These are phyloP conservation scores for Ophiocordyceps polyrhachis-furcata DNA, from an alignment of 2,329 filamentous ascomycete species.

Conservation along the genomic window DNA sequence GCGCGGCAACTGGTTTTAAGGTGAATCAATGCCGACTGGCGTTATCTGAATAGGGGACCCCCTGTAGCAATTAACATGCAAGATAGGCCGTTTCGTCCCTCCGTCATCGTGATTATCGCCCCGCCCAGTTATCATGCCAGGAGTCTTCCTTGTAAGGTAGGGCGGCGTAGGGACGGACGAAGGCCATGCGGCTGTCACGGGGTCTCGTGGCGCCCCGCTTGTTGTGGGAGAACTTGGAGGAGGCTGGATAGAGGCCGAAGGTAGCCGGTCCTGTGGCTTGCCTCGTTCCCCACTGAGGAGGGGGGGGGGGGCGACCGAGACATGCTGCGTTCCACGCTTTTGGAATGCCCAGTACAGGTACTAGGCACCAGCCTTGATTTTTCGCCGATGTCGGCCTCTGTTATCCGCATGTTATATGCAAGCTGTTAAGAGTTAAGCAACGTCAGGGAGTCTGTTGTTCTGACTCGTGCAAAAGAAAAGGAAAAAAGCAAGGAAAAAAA, in stretches of 20 bases:
- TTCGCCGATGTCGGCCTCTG: not conserved
- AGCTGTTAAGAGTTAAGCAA: not conserved
- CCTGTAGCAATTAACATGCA: not conserved
- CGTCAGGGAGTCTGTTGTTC: not conserved
- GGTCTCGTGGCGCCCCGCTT: constrained; percentile 8
- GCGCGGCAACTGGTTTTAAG: not conserved
- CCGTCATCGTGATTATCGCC: not conserved
- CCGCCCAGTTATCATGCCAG: not conserved
- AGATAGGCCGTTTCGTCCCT: not conserved
- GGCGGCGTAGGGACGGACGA: not conserved
- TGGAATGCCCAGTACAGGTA: constrained; percentile 6
- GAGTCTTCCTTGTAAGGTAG: not conserved
- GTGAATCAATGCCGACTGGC: not conserved
- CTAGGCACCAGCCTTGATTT: not conserved
- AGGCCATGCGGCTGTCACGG: constrained; percentile 2
- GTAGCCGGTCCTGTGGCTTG: constrained; percentile 7
- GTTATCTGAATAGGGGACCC: not conserved
- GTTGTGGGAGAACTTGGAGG: not conserved
- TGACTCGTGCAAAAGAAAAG: not conserved
- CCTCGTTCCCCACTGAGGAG: constrained; percentile 2
- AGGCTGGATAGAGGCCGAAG: constrained; percentile 5
- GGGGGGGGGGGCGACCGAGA: constrained; percentile 3
- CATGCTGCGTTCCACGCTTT: constrained; percentile 7
- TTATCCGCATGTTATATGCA: not conserved
- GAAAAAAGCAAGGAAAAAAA: not conserved